Base-by-base conservation (phyloP, 2,329 filamentous ascomycete species). In the Cryphonectria naterciae region DNA sequence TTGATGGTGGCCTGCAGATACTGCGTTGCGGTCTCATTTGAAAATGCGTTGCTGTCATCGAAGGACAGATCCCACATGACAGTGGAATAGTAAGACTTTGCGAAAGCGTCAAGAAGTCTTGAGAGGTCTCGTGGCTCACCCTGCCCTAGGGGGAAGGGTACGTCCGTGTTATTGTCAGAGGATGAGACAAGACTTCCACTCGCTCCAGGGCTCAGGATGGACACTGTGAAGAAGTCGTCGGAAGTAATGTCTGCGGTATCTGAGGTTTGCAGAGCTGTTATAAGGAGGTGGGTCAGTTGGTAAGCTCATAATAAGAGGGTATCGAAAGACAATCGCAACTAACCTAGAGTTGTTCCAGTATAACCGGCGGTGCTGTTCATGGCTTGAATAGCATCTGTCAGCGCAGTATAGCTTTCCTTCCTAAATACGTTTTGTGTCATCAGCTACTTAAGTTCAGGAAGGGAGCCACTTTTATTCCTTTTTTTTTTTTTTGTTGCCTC, bases 61-160 rank as follows among this genome's bases (percentile, higher is more conserved):
- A 69, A 71, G 43, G 65, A 37, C 7, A 71, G 58, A 28, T 69
- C 70, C 70, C 70, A 71, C 67, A 71, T 69, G 43, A 69, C 67
- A 5, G 58, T n/a, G 15, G 67, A 71, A 8, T 69, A 71, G 17
- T 71, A 71, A 7, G 70, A 69, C 13, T 71, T 71, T 1, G 63
- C 70, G 37, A 71, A 71, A 4, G 39, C 67, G 11, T 71, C 70
- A 2, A 71, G 28, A 6, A 71, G 70, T 25, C 43, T 54, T 2
- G 62, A 52, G 13, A 71, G 2, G 17, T 68, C 60, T 15, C 17
- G 41, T 2, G 67, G 70, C 13, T 65, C 46, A 5, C 32, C 70
- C 17, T 71, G 52, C 6, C 67, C 67, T 6, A 71, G 35, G 2
- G 70, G 43, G 19, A 71, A 71, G 3, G 67, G 17, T 4, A 4